phyloP scores from a whole-genome alignment of 1,284 basidiomycete species.

The Phylloboletellus chloephorus region DNA sequence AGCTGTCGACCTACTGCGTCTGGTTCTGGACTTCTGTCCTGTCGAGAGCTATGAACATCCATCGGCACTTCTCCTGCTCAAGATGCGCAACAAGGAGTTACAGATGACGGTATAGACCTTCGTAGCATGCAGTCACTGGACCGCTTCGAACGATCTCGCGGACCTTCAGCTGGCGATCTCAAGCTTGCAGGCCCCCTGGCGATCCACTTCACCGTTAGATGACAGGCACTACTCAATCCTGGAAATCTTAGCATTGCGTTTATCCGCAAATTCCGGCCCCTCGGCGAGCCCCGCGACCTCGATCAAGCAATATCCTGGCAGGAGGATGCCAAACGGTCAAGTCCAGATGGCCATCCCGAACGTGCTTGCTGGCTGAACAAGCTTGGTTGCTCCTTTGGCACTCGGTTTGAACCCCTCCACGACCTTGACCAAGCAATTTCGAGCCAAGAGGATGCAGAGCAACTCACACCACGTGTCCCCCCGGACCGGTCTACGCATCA shows the following conservation, averaged over 20 bases:
- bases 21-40: slow-evolving; percentile 1
- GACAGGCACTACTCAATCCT: neutral
- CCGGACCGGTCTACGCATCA: neutral
- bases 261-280: neutral
- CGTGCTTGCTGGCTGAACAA: neutral
- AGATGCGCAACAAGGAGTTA: neutral
- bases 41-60: neutral
- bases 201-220: neutral
- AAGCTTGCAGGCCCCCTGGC: neutral
- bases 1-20: neutral
- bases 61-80: slow-evolving; percentile 2
- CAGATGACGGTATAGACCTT: neutral
- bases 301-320: slow-evolving; percentile 4
- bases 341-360: neutral
- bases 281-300: slow-evolving; percentile 8
- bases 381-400: neutral
- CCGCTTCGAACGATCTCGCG: slow-evolving; percentile 1
- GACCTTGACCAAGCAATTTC: slow-evolving; percentile 11
- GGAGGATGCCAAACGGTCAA: neutral
- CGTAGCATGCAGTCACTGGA: neutral
- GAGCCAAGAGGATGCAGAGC: neutral
- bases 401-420: slow-evolving; percentile 4
- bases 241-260: slow-evolving; percentile 1
- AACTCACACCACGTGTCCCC: neutral
- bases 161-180: slow-evolving; percentile 9